Conservation (phyloP, 345 rosid species). For the Arabidopsis suecica region DNA sequence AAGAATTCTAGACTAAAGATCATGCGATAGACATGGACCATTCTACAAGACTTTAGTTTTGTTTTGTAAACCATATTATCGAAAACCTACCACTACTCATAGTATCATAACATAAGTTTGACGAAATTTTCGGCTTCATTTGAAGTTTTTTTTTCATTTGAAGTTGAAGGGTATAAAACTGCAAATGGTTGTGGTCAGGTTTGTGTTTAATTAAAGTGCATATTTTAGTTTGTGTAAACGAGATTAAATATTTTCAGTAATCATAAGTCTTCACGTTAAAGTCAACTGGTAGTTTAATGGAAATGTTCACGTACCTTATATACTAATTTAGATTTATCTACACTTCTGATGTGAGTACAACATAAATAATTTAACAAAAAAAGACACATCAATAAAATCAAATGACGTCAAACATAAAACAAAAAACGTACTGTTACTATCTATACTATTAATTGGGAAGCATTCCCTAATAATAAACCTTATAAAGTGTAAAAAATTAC, state of each 20-base stretch:
- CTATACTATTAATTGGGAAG: too few relatives aligned
- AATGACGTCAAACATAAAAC: constrained; percentile 9
- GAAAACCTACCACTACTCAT: background rate
- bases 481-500: too few relatives aligned
- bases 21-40: background rate
- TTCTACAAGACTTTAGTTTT: background rate
- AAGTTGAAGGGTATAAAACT: background rate
- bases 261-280: too few relatives aligned
- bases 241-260: background rate
- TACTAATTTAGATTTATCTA: background rate
- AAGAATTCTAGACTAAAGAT: background rate
- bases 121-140: background rate
- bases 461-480: too few relatives aligned
- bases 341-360: background rate
- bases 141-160: background rate
- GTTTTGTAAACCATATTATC: background rate
- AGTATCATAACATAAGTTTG: background rate
- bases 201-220: background rate
- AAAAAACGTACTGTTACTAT: background rate
- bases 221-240: background rate
- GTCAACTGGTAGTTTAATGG: background rate
- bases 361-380: too few relatives aligned
- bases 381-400: too few relatives aligned
- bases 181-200: background rate
- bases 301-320: background rate